Evolutionary conservation across 164 flowering plant species (phyloP), one percentile per base, ranked within the genome.

Genomic region (Magnolia officinalis): DNA sequence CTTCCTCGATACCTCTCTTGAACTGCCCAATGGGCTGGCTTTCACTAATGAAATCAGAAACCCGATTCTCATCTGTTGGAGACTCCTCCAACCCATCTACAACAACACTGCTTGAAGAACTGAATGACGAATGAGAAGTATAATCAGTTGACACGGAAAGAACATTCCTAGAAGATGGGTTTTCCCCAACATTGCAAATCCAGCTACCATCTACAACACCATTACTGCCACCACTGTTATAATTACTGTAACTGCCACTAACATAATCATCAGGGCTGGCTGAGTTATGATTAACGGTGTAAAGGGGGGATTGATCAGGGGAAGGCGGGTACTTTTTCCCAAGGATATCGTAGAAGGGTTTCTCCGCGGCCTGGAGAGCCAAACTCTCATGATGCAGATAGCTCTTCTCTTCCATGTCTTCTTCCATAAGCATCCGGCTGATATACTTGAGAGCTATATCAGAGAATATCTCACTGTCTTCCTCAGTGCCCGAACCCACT

Each of bases 351-450:
- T 90, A 93, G 18, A 95, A 89, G 0, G 93, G 85, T 76, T 86
- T 92, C 83, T 90, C 98, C 7, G 91, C 91, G 8, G 90, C 95
- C 79, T 89, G 93, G 77, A 93, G 90, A 70, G 90, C 95, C 72
- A 86, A 85, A n/a, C 93, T 89, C 58, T 93, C 95, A 76, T 92
- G 97, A 10, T 88, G 88, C 92, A 88, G 87, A 71, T 88, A 88
- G 13, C 83, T 80, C 83, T 90, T 87, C 20, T 90, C 98, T 64
- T 90, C 99, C 85, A 91, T 87, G 72, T 93, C 96, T 82, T 95
- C 99, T 76, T 95, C 97, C 98, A 93, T 91, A 31, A 95, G 95
- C 78, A 93, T 89, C 86, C 89, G 85, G 78, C 77, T 90, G 72
- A 95, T 92, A 82, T 87, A 93, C 8, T 82, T 82, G 80, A 93